Evolutionary conservation across 2,329 filamentous ascomycete genomes (phyloP).

Genomic region (Alternaria sp.): DNA sequence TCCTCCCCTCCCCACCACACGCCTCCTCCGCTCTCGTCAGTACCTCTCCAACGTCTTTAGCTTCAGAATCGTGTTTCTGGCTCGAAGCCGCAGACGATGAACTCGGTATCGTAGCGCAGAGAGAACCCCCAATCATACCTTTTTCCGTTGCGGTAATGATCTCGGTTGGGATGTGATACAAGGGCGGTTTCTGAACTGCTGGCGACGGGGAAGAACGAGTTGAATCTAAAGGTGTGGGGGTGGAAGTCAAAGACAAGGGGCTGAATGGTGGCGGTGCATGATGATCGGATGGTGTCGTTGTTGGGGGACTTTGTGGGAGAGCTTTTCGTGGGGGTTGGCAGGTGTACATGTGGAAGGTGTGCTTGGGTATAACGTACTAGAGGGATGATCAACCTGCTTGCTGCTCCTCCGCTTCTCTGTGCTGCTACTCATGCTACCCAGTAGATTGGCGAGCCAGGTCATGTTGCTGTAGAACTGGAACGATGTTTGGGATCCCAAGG

Average conservation of each 20-base stretch:
- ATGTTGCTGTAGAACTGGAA: not conserved
- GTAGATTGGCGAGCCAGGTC: not conserved
- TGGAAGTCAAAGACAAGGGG: not conserved
- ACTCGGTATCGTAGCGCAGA: constrained; percentile 13
- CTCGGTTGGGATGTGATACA: constrained; percentile 5
- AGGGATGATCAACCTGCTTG: not conserved
- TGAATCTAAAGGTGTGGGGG: too few species aligned
- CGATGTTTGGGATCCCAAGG: not conserved
- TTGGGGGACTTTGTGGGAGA: not conserved
- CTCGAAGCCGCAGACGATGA: not conserved
- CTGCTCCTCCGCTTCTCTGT: not conserved
- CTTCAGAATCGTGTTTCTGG: not conserved
- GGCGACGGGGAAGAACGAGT: not conserved
- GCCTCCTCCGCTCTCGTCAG: constrained; percentile 23
- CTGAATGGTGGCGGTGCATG: not conserved
- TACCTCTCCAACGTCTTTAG: not conserved
- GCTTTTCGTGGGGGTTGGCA: not conserved
- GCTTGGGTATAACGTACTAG: not conserved
- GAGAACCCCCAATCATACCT: constrained; percentile 28
- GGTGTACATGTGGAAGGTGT: not conserved
- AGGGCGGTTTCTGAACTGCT: not conserved
- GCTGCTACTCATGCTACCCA: not conserved
- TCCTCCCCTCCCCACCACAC: constrained; percentile 16
- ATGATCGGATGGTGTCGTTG: not conserved
- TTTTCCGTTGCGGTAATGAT: constrained; percentile 36